Base-by-base conservation (phyloP, 1,139 yeast species). In the Kodamaea sp. region DNA sequence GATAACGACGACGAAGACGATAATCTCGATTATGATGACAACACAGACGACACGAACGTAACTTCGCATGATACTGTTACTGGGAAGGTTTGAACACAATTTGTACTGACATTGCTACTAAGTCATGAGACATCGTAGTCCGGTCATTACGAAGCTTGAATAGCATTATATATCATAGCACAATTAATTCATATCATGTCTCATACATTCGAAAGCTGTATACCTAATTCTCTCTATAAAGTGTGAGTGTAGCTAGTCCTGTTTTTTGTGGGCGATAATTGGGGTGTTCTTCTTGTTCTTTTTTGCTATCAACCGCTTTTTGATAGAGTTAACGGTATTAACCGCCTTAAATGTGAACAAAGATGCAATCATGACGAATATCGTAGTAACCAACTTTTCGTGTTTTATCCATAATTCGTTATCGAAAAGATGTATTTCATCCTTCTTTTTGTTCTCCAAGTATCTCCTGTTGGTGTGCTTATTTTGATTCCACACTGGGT, bases 391-490 rank as follows among this genome's bases (percentile, higher is more conserved):
- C 40, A 69, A 44, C 39, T 61, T 63, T 44, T 69, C 73, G 45
- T 70, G 56, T 35, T 66, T 63, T 16, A 47, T 43, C 74, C 73
- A 70, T 29, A 65, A 48, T 1, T 64, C 70, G 33, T 53, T 49
- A 38, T 66, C 63, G 36, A 67, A 63, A 22, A 70, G 53, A 43
- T 66, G 71, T 8, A 70, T 52, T 34, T 60, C 64, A 37, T 66
- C 70, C 22, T 51, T 46, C 36, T 59, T 53, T 39, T 58, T 61
- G 35, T 65, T 64, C 16, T 39, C 34, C 30, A 66, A 34, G 46
- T 66, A 70, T 13, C 66, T 39, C 22, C 55, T 47, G 39, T 61
- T 59, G 7, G 73, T 61, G 34, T 67, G 57, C 31, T 59, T 60
- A 15, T 56, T 50, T 2, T 57, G 29, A 13, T 37, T 46, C 63